These are phyloP conservation scores for Hibiscus mutabilis DNA, from an alignment of 345 rosid genomes.

Conservation along the genomic window DNA sequence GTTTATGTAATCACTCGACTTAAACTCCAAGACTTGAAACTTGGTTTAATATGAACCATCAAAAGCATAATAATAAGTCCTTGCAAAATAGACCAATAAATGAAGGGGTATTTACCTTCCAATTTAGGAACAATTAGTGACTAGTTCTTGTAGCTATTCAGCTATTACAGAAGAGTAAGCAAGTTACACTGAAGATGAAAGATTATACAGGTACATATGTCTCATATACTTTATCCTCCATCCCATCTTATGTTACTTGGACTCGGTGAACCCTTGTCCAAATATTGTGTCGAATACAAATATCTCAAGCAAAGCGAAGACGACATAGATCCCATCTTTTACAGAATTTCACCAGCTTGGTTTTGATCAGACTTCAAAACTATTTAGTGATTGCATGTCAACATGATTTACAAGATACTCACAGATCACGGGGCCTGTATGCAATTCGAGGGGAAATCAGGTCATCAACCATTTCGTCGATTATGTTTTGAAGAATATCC, in stretches of 20 bases:
- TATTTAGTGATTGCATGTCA: background rate
- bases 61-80: background rate
- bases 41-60: no score
- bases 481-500: constrained; percentile 44
- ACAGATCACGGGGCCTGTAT: background rate
- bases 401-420: constrained; percentile 11
- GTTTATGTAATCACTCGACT: no score
- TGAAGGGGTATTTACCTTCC: background rate
- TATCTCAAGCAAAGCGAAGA: background rate
- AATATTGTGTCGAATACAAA: background rate
- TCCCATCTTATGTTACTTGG: background rate
- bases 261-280: background rate
- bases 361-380: background rate
- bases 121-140: no score
- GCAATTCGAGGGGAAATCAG: constrained; percentile 3
- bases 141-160: background rate
- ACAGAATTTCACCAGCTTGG: constrained; percentile 10
- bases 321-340: constrained; percentile 9
- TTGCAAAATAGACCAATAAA: background rate
- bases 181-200: background rate
- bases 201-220: constrained; percentile 4
- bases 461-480: constrained; percentile 55
- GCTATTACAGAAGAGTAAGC: background rate
- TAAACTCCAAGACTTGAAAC: no score
- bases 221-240: background rate